Percentiles rank a stretch among this genome's conserved stretches.
Evolutionary conservation across 2,329 filamentous ascomycete species (phyloP).

Genomic region (Nigrospora sphaerica): DNA sequence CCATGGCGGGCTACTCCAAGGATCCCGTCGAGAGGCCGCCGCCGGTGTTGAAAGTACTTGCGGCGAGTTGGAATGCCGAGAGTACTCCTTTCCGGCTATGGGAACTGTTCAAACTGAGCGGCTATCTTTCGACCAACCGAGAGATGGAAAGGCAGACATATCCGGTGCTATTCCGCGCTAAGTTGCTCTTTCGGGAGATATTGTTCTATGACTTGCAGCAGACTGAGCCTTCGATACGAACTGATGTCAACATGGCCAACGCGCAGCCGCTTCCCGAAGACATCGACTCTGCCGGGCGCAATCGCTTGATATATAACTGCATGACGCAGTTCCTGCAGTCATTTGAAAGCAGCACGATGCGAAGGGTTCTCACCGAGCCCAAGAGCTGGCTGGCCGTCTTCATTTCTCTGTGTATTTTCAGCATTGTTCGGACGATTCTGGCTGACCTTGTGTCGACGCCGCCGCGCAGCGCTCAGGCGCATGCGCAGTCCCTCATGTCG

Average conservation of each 20-base stretch:
- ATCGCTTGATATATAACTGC: conserved; percentile 40
- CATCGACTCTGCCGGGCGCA: conserved; percentile 38
- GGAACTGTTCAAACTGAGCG: conserved; percentile 43
- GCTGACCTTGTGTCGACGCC: conserved; percentile 34
- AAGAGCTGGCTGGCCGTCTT: conserved; percentile 45
- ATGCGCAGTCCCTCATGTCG: conserved; percentile 15
- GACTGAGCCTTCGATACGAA: conserved; percentile 35
- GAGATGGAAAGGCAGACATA: conserved; percentile 40
- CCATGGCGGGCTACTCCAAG: conserved; percentile 28
- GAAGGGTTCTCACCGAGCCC: conserved; percentile 28
- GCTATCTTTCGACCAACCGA: conserved; percentile 39
- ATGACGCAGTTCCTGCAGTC: conserved; percentile 44
- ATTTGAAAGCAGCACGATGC: conserved; percentile 38
- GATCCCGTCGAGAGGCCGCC: conserved; percentile 34
- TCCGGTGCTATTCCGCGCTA: conserved; percentile 45
- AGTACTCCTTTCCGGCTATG: conserved; percentile 44
- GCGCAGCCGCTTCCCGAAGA: conserved; percentile 30
- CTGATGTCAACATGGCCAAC: conserved; percentile 25
- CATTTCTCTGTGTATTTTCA: conserved; percentile 52
- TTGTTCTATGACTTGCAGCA: conserved; percentile 47
- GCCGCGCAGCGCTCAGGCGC: conserved; percentile 15
- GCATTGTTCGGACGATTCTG: conserved; percentile 44
- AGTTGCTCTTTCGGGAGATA: conserved; percentile 47
- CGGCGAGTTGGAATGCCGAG: conserved; percentile 43
- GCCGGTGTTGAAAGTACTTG: conserved; percentile 41